Evolutionary conservation across 73 alveolate genomes (phyloP).

Genomic region (Uronychia setigera): DNA sequence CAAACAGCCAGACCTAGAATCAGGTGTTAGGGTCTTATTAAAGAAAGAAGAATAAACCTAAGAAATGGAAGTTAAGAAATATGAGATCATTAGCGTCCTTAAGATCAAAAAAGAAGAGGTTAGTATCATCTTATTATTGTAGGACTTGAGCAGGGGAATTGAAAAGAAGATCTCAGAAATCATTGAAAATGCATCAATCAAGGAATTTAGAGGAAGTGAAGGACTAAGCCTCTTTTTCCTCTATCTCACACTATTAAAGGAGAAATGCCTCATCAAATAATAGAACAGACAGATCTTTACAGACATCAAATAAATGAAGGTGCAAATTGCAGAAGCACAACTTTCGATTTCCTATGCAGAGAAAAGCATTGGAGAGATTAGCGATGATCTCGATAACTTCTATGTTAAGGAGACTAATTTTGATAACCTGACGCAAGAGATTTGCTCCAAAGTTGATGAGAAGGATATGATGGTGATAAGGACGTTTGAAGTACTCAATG

Average conservation of each 20-base stretch:
- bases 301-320: slow-evolving; percentile 24
- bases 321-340: slow-evolving; percentile 11
- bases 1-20: too few species aligned
- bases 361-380: slow-evolving; percentile 25
- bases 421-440: slow-evolving; percentile 6
- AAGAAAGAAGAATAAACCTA: too few species aligned
- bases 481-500: slow-evolving; percentile 37
- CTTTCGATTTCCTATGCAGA: slow-evolving; percentile 33
- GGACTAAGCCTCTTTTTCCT: too few species aligned
- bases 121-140: too few species aligned
- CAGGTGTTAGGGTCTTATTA: too few species aligned
- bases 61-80: too few species aligned
- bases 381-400: slow-evolving; percentile 29
- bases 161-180: too few species aligned
- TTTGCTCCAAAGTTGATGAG: slow-evolving; percentile 35
- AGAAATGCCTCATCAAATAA: background rate
- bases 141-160: too few species aligned
- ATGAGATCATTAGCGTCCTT: too few species aligned
- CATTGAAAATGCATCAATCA: too few species aligned
- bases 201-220: too few species aligned
- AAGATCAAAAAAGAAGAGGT: too few species aligned
- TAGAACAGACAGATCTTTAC: slow-evolving; percentile 17
- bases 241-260: slow-evolving; percentile 7
- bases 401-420: slow-evolving; percentile 6
- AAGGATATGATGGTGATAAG: slow-evolving; percentile 37